Conservation (phyloP, 2,329 filamentous ascomycete genomes). For the Penicillium nordicum region DNA sequence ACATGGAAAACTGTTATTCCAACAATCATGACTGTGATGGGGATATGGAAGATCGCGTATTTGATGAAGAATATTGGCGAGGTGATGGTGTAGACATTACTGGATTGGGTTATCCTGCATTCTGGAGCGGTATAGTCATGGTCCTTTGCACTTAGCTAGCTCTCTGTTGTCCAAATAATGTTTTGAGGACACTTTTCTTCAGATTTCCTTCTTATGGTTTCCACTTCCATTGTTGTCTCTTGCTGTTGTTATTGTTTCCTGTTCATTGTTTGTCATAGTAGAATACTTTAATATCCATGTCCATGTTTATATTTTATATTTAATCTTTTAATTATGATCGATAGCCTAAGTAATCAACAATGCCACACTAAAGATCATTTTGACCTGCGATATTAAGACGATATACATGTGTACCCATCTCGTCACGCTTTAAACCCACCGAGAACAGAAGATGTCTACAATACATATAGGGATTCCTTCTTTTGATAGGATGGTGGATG, state of each 20-base stretch:
- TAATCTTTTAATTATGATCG: not conserved
- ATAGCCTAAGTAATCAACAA: too few relatives aligned
- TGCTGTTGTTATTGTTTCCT: not conserved
- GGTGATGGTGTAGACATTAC: too few relatives aligned
- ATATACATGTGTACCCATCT: not conserved
- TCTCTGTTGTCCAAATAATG: not conserved
- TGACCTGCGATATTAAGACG: not conserved
- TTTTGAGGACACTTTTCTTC: not conserved
- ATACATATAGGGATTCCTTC: not conserved
- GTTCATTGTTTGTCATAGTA: not conserved
- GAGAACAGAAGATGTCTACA: not conserved
- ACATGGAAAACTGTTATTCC: not conserved
- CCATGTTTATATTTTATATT: not conserved
- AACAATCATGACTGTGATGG: not conserved
- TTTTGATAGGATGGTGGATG: not conserved
- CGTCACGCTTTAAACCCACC: not conserved
- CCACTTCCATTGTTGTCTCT: not conserved
- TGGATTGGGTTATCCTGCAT: too few relatives aligned
- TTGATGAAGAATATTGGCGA: too few relatives aligned
- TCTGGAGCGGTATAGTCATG: too few relatives aligned
- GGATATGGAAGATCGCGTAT: too few relatives aligned
- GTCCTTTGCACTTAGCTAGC: not conserved
- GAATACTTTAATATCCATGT: not conserved
- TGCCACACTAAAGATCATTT: too few relatives aligned
- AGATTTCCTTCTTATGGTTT: not conserved